Conservation (phyloP, 768 basidiomycete genomes). For the Pleurotus sapidus region DNA sequence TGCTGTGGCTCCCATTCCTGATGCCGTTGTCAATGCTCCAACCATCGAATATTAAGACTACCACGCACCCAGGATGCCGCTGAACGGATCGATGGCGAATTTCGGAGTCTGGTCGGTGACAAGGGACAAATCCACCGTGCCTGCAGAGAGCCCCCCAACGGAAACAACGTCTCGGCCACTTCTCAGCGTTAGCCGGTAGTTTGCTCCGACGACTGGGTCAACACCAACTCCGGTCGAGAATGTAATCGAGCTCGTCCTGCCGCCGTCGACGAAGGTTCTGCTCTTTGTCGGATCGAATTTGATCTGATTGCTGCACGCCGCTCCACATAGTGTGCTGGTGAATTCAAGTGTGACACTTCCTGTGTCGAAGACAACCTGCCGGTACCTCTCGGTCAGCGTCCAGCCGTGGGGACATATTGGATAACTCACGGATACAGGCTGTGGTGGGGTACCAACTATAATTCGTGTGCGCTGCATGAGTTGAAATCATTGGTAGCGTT, state of each 20-base stretch:
- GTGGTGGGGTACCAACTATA: slow-evolving; percentile 52
- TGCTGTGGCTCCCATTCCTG: slow-evolving; percentile 49
- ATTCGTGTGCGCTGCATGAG: background rate
- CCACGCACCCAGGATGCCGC: slow-evolving; percentile 47
- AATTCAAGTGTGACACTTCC: slow-evolving; percentile 48
- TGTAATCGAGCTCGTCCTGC: slow-evolving; percentile 39
- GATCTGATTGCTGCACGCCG: slow-evolving; percentile 38
- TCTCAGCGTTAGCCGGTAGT: slow-evolving; percentile 45
- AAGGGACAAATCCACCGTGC: slow-evolving; percentile 39
- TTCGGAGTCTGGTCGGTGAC: slow-evolving; percentile 52
- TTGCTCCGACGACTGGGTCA: slow-evolving; percentile 45
- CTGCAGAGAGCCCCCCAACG: slow-evolving; percentile 40
- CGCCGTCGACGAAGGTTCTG: slow-evolving; percentile 47
- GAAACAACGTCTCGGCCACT: slow-evolving; percentile 46
- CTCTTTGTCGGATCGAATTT: slow-evolving; percentile 47
- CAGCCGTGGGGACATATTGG: too few species aligned
- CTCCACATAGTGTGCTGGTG: slow-evolving; percentile 46
- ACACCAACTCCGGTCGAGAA: slow-evolving; percentile 56
- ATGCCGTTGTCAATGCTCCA: background rate
- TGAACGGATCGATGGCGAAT: slow-evolving; percentile 54
- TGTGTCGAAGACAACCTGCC: slow-evolving; percentile 57
- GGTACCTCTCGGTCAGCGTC: background rate
- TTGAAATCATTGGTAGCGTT: slow-evolving; percentile 2
- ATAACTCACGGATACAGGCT: slow-evolving; percentile 33
- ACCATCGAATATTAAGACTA: background rate